Conservation (phyloP, 2,329 filamentous ascomycete species). For the Hortaea sp. region DNA sequence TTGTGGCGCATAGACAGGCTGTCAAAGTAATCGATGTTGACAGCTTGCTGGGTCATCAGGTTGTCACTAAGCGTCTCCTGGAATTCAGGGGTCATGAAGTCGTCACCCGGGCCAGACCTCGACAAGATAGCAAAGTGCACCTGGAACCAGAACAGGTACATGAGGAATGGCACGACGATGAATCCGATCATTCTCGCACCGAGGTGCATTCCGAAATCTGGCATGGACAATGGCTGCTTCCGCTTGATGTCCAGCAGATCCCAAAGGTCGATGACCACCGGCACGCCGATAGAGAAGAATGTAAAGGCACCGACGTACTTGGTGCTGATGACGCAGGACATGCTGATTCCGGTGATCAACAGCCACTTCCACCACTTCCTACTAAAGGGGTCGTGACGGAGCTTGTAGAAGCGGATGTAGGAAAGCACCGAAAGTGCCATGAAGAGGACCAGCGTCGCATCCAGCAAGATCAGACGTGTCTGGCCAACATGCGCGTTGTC, state of each 20-base stretch:
- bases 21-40: constrained; percentile 85
- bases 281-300: constrained; percentile 92
- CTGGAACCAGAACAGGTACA: constrained; percentile 99
- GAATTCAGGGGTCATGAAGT: constrained; percentile 98
- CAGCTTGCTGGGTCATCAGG: constrained; percentile 74
- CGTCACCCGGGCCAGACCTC: constrained; percentile 85
- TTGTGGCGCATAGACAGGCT: constrained; percentile 83
- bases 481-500: constrained; percentile 98
- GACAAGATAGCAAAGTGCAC: constrained; percentile 89
- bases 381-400: constrained; percentile 77
- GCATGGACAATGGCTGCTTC: constrained; percentile 63
- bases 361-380: constrained; percentile 99
- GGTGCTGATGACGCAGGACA: constrained; percentile 96
- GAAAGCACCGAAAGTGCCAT: constrained; percentile 91
- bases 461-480: constrained; percentile 86
- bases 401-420: constrained; percentile 97
- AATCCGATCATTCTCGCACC: constrained; percentile 74
- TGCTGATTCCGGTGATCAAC: constrained; percentile 80
- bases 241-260: constrained; percentile 84
- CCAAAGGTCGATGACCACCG: constrained; percentile 91
- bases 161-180: constrained; percentile 85
- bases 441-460: constrained; percentile 86
- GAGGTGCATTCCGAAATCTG: constrained; percentile 82
- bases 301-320: constrained; percentile 97
- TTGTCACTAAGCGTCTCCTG: constrained; percentile 96